Base-by-base conservation (phyloP, 345 rosid genomes). In the Camelina neglecta region DNA sequence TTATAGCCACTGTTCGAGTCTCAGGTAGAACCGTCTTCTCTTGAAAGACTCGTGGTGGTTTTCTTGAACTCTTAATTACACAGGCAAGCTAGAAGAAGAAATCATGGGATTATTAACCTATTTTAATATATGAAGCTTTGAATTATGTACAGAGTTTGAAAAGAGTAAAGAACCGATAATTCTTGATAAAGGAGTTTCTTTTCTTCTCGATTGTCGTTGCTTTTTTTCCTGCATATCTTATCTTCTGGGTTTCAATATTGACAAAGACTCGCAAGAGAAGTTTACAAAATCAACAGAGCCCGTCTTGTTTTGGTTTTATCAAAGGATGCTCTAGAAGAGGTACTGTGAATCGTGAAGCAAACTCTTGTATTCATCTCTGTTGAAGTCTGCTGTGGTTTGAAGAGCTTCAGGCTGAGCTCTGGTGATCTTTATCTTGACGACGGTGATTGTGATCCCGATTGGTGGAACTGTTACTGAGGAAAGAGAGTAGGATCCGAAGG, bases 1-100 rank as follows among this genome's bases (percentile, higher is more conserved):
- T 89, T 20, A 67, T 84, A 29, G 95, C 93, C 78, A 75, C 78
- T 7, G 64, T 81, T 18, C 67, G 84, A 79, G 48, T 80, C 59
- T 67, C 85, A 57, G 83, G 75, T 60, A 79, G 83, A 76, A 67
- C 75, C 6, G 35, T 56, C 33, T 20, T 74, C 66, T 74, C 64
- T 20, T 78, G 63, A 72, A 50, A 50, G 65, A 49, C 49, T 26
- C 12, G 8, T 64, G 31, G 57, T 64, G 67, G 58, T n/a, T 64
- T 57, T 77, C 45, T 41, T 63, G 56, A 39, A 48, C 64, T 63
- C 36, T 18, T 24, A 64, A 21, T n/a, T 39, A 61, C 41, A 13
- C 41, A 13, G 63, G 69, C 1, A 72, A 31, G 51, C 51, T 72
- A 65, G 64, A 33, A 59, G 61, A 72, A 51, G 36, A 20, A 18